A percentile compares a stretch with the other conserved stretches of the same genome.
Evolutionary conservation across 2,329 filamentous ascomycete species (phyloP).

Genomic region (Exophiala viscosa): DNA sequence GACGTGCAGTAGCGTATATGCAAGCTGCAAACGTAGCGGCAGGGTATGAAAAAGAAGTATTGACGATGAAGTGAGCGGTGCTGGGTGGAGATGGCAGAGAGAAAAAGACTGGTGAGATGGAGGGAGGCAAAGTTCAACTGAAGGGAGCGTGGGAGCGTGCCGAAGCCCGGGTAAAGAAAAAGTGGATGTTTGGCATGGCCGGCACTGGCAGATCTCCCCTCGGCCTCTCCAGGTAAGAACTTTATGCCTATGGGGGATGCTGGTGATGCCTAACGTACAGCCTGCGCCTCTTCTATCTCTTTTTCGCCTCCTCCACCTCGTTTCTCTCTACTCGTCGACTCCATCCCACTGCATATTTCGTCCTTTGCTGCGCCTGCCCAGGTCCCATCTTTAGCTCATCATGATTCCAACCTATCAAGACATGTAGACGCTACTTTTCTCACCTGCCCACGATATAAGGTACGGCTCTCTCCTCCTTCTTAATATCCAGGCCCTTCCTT

Average conservation of each 20-base stretch:
- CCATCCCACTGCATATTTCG: conserved; percentile 22
- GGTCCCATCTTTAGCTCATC: conserved; percentile 26
- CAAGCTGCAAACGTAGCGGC: conserved; percentile 2
- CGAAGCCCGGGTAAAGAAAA: too few species aligned
- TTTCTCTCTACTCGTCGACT: conserved; percentile 4
- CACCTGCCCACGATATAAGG: conserved; percentile 26
- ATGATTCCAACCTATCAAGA: conserved; percentile 24
- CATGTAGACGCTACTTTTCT: conserved; percentile 16
- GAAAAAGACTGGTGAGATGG: too few species aligned
- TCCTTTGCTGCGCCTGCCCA: conserved; percentile 22
- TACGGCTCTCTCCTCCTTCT: conserved; percentile 49
- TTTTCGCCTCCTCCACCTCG: conserved; percentile 5
- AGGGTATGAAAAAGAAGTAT: not conserved
- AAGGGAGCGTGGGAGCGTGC: too few species aligned
- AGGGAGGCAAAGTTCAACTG: too few species aligned
- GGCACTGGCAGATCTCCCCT: too few species aligned
- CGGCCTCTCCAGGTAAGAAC: too few species aligned
- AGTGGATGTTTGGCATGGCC: too few species aligned
- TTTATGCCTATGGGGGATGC: too few species aligned
- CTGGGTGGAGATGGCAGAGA: not conserved
- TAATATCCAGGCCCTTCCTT: conserved; percentile 37
- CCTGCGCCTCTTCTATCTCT: too few species aligned
- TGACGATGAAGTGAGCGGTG: not conserved
- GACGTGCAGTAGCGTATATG: conserved; percentile 22
- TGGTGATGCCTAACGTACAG: too few species aligned